Base-by-base conservation (phyloP, 2,329 filamentous ascomycete species). In the Aspergillus ochraceoroseus region DNA sequence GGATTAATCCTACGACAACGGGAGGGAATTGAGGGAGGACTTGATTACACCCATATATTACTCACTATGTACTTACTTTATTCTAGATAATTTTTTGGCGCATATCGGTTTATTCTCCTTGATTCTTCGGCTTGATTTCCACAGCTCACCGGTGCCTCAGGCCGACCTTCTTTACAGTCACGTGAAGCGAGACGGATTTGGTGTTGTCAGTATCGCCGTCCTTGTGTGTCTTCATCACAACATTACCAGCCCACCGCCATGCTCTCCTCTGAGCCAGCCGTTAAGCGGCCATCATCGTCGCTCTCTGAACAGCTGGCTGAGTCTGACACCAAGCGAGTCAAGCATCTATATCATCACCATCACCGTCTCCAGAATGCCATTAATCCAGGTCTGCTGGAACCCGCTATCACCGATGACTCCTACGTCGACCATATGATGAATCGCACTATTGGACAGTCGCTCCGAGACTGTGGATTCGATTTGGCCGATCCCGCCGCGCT, bases 401-500 rank as follows among this genome's bases (percentile, higher is more conserved):
- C 66, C 19, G 64, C 63, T n/a, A 53, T 69, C 27, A 63, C 74
- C 48, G 71, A 76, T 61, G 72, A 74, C 28, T 62, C 68, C 35
- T 71, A 74, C 40, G 68, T 76, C 41, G 71, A 79, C 51, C 64
- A 70, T 11, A 67, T 80, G 51, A 64, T 82, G 44, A 64, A 71
- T 32, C 71, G 75, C 49, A 72, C 74, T 29, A 75, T 82, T 47
- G 68, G 71, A 15, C 67, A 72, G 36, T 66, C 70, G 41, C 66
- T 78, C 49, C 67, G 62, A 37, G 64, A 70, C 41, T 66, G 67
- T 14, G 78, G 77, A 3, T 81, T 79, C 53, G 73, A 76, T 20
- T 57, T 70, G 41, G 74, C 74, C 15, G 70, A 71, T 38, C 71
- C 76, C 7, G 67, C 71, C 15, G 79, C 76, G 27, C 54, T 82